phyloP scores from a whole-genome alignment of 2,329 filamentous ascomycete species.

The Canariomyces notabilis region DNA sequence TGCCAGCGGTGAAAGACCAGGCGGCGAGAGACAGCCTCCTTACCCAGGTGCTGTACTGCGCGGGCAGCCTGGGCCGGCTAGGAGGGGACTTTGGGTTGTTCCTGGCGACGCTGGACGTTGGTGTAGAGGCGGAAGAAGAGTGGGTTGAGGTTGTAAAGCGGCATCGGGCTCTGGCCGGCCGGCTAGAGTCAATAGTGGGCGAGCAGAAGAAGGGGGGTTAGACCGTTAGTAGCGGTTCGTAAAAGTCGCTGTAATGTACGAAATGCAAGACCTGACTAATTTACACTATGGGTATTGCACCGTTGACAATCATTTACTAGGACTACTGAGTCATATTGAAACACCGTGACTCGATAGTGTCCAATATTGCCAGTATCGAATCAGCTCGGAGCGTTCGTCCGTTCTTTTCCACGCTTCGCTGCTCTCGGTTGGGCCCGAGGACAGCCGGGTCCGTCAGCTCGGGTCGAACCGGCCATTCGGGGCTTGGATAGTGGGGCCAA shows the following conservation, averaged over 20 bases:
- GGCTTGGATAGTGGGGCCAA: constrained; percentile 8
- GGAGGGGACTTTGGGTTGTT: constrained; percentile 92
- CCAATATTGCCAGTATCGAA: neutral
- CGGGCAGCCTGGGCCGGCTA: constrained; percentile 80
- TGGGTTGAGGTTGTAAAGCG: constrained; percentile 89
- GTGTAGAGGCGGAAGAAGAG: constrained; percentile 51
- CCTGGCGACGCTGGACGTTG: constrained; percentile 57
- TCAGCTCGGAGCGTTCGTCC: neutral
- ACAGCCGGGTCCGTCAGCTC: constrained; percentile 7
- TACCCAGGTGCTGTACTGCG: constrained; percentile 90
- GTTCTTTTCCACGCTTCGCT: neutral
- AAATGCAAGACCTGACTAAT: too few relatives aligned
- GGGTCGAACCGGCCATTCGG: constrained; percentile 15
- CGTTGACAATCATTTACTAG: neutral
- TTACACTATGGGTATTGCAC: too few relatives aligned
- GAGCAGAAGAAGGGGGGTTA: constrained; percentile 38
- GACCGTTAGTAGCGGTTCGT: too few relatives aligned
- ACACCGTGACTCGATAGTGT: constrained; percentile 2
- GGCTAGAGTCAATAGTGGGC: constrained; percentile 64
- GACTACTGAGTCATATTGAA: too few relatives aligned
- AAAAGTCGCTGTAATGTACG: too few relatives aligned
- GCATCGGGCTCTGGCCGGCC: constrained; percentile 77
- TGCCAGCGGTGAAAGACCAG: constrained; percentile 76
- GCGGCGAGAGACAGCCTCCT: constrained; percentile 79
- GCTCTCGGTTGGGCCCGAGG: constrained; percentile 4